phyloP scores from a whole-genome alignment of 352 stramenopile genomes.

The Thraustotheca clavata region DNA sequence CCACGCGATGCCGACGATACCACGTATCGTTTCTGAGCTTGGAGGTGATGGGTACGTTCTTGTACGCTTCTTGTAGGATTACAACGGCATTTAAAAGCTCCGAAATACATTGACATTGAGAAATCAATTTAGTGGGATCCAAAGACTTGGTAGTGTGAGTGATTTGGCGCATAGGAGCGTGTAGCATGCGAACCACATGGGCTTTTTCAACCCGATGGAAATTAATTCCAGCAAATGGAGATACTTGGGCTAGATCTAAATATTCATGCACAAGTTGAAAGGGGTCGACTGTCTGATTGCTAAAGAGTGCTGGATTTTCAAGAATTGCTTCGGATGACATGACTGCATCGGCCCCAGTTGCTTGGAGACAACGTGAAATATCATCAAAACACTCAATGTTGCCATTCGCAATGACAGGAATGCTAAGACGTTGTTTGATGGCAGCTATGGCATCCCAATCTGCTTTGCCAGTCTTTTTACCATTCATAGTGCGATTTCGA shows the following conservation, averaged over 20 bases:
- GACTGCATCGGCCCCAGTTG: slow-evolving; percentile 88
- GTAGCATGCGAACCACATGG: slow-evolving; percentile 12
- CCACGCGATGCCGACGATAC: slow-evolving; percentile 9
- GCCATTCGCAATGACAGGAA: slow-evolving; percentile 96
- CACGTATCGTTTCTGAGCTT: background rate
- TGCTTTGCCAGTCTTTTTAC: slow-evolving; percentile 70
- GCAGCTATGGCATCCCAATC: slow-evolving; percentile 88
- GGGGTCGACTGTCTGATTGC: slow-evolving; percentile 27
- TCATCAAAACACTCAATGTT: slow-evolving; percentile 86
- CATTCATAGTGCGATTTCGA: slow-evolving; percentile 95
- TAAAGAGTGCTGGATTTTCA: slow-evolving; percentile 94
- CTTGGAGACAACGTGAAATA: slow-evolving; percentile 67
- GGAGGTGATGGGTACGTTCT: background rate
- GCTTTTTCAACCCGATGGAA: slow-evolving; percentile 20
- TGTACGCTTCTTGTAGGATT: background rate
- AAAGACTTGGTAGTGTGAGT: background rate
- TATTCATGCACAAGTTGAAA: slow-evolving; percentile 89
- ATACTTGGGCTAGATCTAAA: slow-evolving; percentile 66
- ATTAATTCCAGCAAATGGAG: slow-evolving; percentile 66
- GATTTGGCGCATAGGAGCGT: slow-evolving; percentile 4
- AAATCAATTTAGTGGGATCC: background rate
- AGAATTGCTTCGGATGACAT: slow-evolving; percentile 95
- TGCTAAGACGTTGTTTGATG: slow-evolving; percentile 81
- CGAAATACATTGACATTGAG: background rate
- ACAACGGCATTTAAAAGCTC: background rate